Percentiles rank a stretch among this genome's conserved stretches.
Conservation (phyloP, 257 asterid genomes). For the Marsdenia floribunda region DNA sequence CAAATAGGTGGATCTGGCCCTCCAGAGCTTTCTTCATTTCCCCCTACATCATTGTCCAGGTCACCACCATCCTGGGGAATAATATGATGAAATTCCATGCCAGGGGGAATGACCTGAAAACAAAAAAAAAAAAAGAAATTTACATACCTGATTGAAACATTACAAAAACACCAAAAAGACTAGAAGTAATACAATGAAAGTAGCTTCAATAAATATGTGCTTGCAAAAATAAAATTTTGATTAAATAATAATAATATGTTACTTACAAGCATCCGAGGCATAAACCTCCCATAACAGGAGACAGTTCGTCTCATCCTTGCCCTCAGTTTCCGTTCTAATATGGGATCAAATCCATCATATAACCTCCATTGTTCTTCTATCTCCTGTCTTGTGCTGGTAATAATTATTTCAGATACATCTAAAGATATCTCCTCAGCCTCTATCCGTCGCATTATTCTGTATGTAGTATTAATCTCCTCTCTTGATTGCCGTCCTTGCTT, state of each 20-base stretch:
- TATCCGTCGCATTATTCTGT: constrained; percentile 80
- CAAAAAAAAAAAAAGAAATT: background rate
- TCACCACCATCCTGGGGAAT: constrained; percentile 51
- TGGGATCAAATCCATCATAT: constrained; percentile 76
- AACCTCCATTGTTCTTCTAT: constrained; percentile 82
- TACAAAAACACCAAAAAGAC: background rate
- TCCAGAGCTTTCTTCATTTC: constrained; percentile 35
- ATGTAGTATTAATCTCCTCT: constrained; percentile 63
- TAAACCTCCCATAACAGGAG: constrained; percentile 64
- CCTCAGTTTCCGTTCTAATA: constrained; percentile 64
- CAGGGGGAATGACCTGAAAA: constrained; percentile 76
- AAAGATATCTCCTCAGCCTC: constrained; percentile 75
- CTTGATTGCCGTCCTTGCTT: constrained; percentile 71
- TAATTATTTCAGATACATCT: constrained; percentile 68
- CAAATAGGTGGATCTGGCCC: constrained; percentile 64
- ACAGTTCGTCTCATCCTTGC: constrained; percentile 63
- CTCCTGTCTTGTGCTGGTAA: constrained; percentile 77
- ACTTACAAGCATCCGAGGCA: constrained; percentile 83
- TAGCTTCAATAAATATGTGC: background rate
- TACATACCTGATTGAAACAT: background rate
- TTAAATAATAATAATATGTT: background rate
- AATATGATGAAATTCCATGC: constrained; percentile 78
- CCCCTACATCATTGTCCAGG: constrained; percentile 43
- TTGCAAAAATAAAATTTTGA: background rate
- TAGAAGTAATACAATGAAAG: background rate